A percentile compares a stretch with the other conserved stretches of the same genome.
Evolutionary conservation across 805 yeast genomes (phyloP).

Genomic region (Scheffersomyces amazonensis): DNA sequence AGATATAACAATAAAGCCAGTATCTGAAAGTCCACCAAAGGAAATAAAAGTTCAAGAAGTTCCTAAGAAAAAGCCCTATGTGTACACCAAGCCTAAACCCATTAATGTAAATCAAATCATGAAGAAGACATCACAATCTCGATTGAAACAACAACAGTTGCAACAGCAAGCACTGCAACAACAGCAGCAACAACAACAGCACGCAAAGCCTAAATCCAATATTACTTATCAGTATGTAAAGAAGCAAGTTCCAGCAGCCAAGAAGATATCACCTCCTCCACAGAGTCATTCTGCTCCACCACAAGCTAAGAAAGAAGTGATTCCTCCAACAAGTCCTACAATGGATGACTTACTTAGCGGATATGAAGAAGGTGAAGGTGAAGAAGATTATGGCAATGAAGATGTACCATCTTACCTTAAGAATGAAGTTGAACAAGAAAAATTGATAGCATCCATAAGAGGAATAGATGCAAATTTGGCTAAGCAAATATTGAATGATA

Average conservation of each 20-base stretch:
- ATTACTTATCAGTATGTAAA: conserved; percentile 31
- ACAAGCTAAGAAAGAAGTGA: conserved; percentile 1
- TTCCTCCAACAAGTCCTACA: conserved; percentile 16
- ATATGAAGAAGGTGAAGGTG: conserved; percentile 19
- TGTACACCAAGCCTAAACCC: conserved; percentile 39
- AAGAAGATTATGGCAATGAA: conserved; percentile 17
- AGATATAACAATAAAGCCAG: conserved; percentile 9
- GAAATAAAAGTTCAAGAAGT: background rate
- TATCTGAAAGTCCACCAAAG: conserved; percentile 1
- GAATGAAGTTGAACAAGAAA: conserved; percentile 29
- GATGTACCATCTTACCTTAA: conserved; percentile 11
- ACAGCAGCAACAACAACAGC: background rate
- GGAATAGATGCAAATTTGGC: conserved; percentile 84
- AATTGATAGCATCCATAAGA: conserved; percentile 42
- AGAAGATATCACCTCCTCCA: conserved; percentile 2
- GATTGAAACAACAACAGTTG: conserved; percentile 4
- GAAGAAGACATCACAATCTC: conserved; percentile 9
- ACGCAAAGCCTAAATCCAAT: conserved; percentile 13
- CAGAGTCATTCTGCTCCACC: conserved; percentile 7
- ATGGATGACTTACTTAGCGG: conserved; percentile 24
- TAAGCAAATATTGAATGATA: conserved; percentile 80
- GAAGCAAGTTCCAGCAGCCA: conserved; percentile 7
- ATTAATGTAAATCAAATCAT: conserved; percentile 32
- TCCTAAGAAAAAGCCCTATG: conserved; percentile 13
- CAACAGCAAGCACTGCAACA: conserved; percentile 4